Conservation (phyloP, 176 grass and related monocot genomes). For the Dactylis glomerata region DNA sequence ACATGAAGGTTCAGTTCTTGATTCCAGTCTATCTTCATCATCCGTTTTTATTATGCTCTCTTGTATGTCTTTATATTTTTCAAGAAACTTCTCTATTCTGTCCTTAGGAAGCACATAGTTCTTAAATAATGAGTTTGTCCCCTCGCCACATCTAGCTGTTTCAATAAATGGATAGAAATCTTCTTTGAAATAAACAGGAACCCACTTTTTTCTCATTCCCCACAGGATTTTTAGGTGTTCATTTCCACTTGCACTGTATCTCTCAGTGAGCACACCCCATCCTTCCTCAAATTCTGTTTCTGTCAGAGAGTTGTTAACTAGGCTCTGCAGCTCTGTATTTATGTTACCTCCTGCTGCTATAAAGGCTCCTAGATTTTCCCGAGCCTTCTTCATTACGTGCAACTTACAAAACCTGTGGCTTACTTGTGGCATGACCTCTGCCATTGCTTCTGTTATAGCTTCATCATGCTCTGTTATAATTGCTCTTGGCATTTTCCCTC, state of each 20-base stretch:
- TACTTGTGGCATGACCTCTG: conserved; percentile 7
- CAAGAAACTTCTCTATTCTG: conserved; percentile 27
- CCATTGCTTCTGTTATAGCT: conserved; percentile 19
- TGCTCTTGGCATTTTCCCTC: conserved; percentile 19
- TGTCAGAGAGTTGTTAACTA: neutral
- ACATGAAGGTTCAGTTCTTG: conserved; percentile 13
- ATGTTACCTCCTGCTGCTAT: neutral
- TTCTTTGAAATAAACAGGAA: conserved; percentile 22
- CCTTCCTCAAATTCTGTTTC: conserved; percentile 20
- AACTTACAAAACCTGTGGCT: conserved; percentile 2
- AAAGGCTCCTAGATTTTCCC: neutral
- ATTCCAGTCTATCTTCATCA: conserved; percentile 21
- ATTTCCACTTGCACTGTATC: conserved; percentile 11
- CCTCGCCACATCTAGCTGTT: conserved; percentile 9
- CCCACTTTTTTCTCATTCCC: conserved; percentile 28
- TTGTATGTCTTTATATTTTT: conserved; percentile 10
- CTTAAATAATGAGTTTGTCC: conserved; percentile 15
- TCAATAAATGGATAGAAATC: conserved; percentile 19
- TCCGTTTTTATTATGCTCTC: conserved; percentile 5
- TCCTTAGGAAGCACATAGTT: conserved; percentile 12
- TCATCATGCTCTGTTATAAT: conserved; percentile 28
- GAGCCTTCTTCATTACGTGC: conserved; percentile 18
- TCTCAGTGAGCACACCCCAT: conserved; percentile 14
- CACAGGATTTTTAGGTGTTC: conserved; percentile 12
- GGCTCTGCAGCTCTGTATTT: neutral